Evolutionary conservation across 78 protist genomes (phyloP).

Genomic region (Speleostelium caveatum): DNA sequence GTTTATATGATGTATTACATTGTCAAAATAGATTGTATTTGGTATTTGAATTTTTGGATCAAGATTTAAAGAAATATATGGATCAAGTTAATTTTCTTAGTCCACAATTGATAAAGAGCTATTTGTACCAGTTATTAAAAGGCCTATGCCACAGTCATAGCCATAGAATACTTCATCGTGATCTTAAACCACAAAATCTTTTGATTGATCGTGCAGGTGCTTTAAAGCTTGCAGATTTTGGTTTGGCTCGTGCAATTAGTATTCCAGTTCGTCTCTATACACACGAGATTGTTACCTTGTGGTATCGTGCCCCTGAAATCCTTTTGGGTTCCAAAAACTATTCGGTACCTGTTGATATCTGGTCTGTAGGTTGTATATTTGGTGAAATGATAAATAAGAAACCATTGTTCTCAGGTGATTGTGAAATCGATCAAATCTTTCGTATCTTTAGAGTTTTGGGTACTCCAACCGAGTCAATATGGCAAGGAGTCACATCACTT

Average conservation of each 20-base stretch:
- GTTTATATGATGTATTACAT: constrained; percentile 97
- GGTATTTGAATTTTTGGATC: constrained; percentile 98
- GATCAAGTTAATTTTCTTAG: constrained; percentile 77
- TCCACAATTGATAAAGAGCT: constrained; percentile 82
- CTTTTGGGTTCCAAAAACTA: constrained; percentile 96
- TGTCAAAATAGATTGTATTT: constrained; percentile 94
- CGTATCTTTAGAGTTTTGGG: constrained; percentile 92
- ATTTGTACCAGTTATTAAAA: constrained; percentile 87
- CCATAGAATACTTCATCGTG: constrained; percentile 97
- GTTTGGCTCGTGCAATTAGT: constrained; percentile 93
- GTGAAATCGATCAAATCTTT: constrained; percentile 95
- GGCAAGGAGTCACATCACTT: constrained; percentile 93
- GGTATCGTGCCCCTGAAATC: constrained; percentile 99
- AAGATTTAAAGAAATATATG: constrained; percentile 96
- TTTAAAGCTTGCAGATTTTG: constrained; percentile 99
- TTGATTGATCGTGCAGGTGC: constrained; percentile 89
- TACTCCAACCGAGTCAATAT: constrained; percentile 91
- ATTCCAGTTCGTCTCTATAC: constrained; percentile 97
- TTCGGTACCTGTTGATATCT: constrained; percentile 97
- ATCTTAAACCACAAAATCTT: constrained; percentile 98
- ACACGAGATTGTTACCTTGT: constrained; percentile 96
- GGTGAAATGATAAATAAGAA: constrained; percentile 96
- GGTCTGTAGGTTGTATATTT: constrained; percentile 98
- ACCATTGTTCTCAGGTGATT: constrained; percentile 97
- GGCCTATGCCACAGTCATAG: constrained; percentile 95